Evolutionary conservation across 202 grass and related monocot species (phyloP), one percentile per base, ranked within the genome.

Genomic region (Schoenoplectus triqueter): DNA sequence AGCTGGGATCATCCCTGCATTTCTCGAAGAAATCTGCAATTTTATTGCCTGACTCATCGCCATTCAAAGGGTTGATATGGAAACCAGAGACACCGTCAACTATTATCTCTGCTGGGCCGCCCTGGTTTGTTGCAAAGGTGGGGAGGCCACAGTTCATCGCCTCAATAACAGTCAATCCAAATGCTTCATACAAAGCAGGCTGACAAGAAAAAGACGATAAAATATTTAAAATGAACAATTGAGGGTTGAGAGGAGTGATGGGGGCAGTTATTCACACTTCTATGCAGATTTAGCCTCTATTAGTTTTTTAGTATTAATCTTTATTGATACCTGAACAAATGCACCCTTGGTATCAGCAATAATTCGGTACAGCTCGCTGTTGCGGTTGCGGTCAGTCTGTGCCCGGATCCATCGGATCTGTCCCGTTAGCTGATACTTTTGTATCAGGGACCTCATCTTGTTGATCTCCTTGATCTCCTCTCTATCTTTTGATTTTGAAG

Each of bases 401-500:
- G 96, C 93, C 11, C 71, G 86, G 62, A 99, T 95, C 96, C 93
- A 99, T 45, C 96, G 84, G 69, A 99, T 91, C 84, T 95, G 93
- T 51, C 96, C 96, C 17, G 90, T 88, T 41, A 99, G 73, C 83
- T 95, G 86, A 84, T 95, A 92, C 84, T 85, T 99, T 46, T 88
- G 73, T 1, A 99, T 99, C 87, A 99, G 41, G 40, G 79, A 90
- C 55, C 90, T 92, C 96, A 99, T 99, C 84, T 91, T 96, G 69
- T 99, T 94, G 46, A 99, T 99, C 78, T 99, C 96, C 5, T 88
- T 92, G 22, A 95, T 92, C 87, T 99, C 96, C 49, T 99, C 96
- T 69, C 96, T 90, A 85, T 99, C 96, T 74, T 92, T 94, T 45
- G 96, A 99, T 82, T 92, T 94, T 9, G 87, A 89, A 15, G 96